Evolutionary conservation across 2,329 filamentous ascomycete species (phyloP).

Genomic region (Grosmannia clavigera): DNA sequence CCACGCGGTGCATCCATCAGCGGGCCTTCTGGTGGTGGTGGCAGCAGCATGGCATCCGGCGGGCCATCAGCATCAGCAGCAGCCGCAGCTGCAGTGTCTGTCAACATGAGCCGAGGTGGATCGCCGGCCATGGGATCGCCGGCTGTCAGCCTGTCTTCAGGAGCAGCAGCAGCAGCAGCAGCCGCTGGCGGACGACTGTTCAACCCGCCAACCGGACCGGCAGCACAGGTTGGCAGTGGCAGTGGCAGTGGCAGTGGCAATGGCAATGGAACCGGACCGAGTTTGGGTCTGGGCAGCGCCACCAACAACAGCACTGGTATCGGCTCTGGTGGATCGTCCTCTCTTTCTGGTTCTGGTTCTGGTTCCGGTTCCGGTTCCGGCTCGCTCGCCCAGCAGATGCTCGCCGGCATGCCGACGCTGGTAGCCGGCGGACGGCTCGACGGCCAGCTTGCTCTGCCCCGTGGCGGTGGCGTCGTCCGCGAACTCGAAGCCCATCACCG

Average conservation of each 20-base stretch:
- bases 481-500: slow-evolving; percentile 42
- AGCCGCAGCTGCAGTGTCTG: not conserved
- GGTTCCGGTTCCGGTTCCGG: not conserved
- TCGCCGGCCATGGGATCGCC: slow-evolving; percentile 24
- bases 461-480: slow-evolving; percentile 33
- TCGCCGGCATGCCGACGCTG: slow-evolving; percentile 38
- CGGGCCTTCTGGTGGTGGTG: not conserved
- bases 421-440: slow-evolving; percentile 41
- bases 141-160: not conserved
- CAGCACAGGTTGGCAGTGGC: slow-evolving; percentile 17
- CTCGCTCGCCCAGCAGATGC: slow-evolving; percentile 38
- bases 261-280: not conserved
- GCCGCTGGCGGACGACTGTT: slow-evolving; percentile 25
- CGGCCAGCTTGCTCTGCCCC: slow-evolving; percentile 31
- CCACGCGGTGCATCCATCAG: slow-evolving; percentile 21
- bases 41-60: not conserved
- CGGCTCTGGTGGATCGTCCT: no score
- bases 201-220: slow-evolving; percentile 45
- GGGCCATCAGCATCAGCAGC: not conserved
- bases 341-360: not conserved
- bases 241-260: not conserved
- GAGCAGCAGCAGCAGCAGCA: not conserved
- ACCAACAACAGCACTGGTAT: no score
- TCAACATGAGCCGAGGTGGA: not conserved
- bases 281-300: no score